These are phyloP conservation scores for Clavispora phyllophila DNA, from an alignment of 805 yeast genomes.

Conservation along the genomic window DNA sequence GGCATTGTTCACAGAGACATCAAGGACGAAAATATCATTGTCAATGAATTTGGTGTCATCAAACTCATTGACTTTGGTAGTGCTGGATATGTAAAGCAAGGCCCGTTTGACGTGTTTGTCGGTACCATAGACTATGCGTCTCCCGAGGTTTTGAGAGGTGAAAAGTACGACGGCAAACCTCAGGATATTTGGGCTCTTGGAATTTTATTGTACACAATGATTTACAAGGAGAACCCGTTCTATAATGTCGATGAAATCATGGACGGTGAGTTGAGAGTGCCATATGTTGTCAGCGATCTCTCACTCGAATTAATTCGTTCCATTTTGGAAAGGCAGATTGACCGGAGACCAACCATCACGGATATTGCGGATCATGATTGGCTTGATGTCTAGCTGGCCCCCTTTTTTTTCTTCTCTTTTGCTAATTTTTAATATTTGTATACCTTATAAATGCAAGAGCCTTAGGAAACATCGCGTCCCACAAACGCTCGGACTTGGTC, in stretches of 20 bases:
- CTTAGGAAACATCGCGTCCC: neutral
- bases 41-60: constrained; percentile 73
- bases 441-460: neutral
- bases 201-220: constrained; percentile 78
- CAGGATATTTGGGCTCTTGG: constrained; percentile 99
- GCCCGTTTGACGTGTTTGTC: constrained; percentile 95
- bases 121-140: constrained; percentile 98
- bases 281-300: constrained; percentile 56
- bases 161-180: constrained; percentile 84
- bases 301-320: constrained; percentile 56
- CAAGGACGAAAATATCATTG: constrained; percentile 90
- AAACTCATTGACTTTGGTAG: constrained; percentile 94
- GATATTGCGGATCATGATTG: constrained; percentile 70
- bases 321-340: constrained; percentile 66
- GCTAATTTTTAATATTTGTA: neutral
- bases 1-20: constrained; percentile 94
- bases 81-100: constrained; percentile 84
- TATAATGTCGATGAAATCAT: constrained; percentile 92
- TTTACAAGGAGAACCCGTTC: constrained; percentile 93
- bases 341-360: constrained; percentile 66
- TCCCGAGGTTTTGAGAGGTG: constrained; percentile 89
- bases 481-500: neutral
- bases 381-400: constrained; percentile 30
- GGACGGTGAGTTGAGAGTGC: constrained; percentile 80
- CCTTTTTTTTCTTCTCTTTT: neutral